phyloP scores from a whole-genome alignment of 2,329 filamentous ascomycete genomes.

The Arachnopeziza araneosa region DNA sequence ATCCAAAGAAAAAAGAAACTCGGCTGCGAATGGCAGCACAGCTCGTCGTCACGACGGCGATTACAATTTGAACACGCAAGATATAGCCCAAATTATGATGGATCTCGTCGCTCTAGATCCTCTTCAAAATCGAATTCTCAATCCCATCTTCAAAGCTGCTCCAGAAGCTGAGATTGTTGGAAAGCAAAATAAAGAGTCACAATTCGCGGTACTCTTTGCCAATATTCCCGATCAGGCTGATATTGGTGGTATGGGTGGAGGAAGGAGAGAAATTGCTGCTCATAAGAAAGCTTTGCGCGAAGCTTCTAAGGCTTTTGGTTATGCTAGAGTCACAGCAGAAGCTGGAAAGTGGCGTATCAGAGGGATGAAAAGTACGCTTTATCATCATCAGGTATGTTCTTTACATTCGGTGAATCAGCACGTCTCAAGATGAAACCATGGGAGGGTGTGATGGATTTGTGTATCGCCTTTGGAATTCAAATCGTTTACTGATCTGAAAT shows the following conservation, averaged over 20 bases:
- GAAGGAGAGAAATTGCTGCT: conserved; percentile 34
- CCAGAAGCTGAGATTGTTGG: conserved; percentile 18
- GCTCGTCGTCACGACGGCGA: neutral
- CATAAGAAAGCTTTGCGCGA: conserved; percentile 4
- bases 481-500: neutral
- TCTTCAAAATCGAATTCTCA: conserved; percentile 18
- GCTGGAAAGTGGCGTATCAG: conserved; percentile 38
- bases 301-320: conserved; percentile 39
- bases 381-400: conserved; percentile 38
- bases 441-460: no score
- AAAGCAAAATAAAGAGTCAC: conserved; percentile 15
- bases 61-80: neutral
- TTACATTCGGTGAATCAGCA: neutral
- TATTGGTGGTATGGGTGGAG: conserved; percentile 7
- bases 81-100: conserved; percentile 15
- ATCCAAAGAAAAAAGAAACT: conserved; percentile 8
- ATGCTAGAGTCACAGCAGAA: conserved; percentile 29
- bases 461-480: neutral
- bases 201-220: conserved; percentile 23
- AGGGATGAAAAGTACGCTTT: conserved; percentile 42
- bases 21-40: conserved; percentile 4
- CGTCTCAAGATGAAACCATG: neutral
- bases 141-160: conserved; percentile 17
- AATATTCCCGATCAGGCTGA: conserved; percentile 20
- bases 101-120: conserved; percentile 17